Percentiles rank a stretch among this genome's conserved stretches.
These are phyloP conservation scores for Globisporangium camurandrum DNA, from an alignment of 352 stramenopile species.

Conservation along the genomic window DNA sequence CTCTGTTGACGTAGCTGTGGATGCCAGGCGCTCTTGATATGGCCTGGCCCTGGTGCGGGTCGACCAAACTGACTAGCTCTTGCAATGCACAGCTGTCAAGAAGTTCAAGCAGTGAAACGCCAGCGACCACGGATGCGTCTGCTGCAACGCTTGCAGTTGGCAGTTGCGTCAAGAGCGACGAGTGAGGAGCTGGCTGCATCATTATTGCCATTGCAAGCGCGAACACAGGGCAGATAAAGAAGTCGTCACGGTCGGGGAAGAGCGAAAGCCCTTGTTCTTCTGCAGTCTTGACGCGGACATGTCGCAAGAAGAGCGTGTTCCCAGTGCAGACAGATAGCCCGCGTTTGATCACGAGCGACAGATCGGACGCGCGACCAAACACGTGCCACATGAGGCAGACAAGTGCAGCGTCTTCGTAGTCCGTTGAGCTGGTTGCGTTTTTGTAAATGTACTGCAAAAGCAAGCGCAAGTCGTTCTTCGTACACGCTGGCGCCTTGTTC, in stretches of 20 bases:
- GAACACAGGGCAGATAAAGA: slow-evolving; percentile 15
- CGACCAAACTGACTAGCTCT: too few species aligned
- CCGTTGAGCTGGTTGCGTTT: slow-evolving; percentile 2
- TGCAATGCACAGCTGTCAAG: too few species aligned
- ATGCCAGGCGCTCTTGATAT: not conserved
- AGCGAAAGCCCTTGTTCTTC: slow-evolving; percentile 21
- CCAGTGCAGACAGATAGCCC: slow-evolving; percentile 14
- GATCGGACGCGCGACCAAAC: slow-evolving; percentile 22
- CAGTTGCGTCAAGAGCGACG: slow-evolving; percentile 10
- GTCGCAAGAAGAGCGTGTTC: slow-evolving; percentile 16
- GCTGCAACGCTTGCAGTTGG: not conserved
- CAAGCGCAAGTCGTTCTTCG: slow-evolving; percentile 15
- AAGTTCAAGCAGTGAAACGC: not conserved
- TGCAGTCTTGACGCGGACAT: slow-evolving; percentile 20
- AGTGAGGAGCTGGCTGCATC: slow-evolving; percentile 12
- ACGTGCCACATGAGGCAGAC: slow-evolving; percentile 24
- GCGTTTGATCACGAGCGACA: slow-evolving; percentile 19
- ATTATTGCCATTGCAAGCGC: slow-evolving; percentile 12
- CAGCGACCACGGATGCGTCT: not conserved
- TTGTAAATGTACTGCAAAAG: slow-evolving; percentile 18
- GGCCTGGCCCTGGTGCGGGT: not conserved
- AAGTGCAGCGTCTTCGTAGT: slow-evolving; percentile 28
- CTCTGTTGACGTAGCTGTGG: slow-evolving; percentile 2
- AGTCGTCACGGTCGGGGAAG: slow-evolving; percentile 12
- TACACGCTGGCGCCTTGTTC: slow-evolving; percentile 25